Evolutionary conservation across 2,329 filamentous ascomycete genomes (phyloP), one percentile per base, ranked within the genome.

Genomic region (Apiospora phragmitis): DNA sequence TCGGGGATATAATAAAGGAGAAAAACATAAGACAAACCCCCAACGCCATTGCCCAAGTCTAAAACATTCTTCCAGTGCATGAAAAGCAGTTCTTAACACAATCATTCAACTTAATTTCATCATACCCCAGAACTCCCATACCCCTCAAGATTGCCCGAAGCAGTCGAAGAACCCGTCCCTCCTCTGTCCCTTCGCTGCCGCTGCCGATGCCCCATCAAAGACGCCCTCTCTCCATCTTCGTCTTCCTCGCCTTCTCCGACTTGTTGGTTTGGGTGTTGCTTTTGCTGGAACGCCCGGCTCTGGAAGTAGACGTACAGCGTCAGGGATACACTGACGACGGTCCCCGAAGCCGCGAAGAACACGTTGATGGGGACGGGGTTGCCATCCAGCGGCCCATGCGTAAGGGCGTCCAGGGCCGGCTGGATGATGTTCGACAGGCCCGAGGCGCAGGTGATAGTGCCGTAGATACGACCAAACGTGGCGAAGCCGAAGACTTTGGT

Each of bases 401-500:
- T 93, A 26, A 92, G 80, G 0, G 89, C 86, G 76, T 94, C 92
- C 51, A 95, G 83, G 0, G 87, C 92, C 0, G 90, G 89, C 79
- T 94, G 92, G 0, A 87, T 83, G 77, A 94, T 91, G 78, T 93
- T 94, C 71, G 92, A 86, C 0, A 94, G 75, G 2, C 93, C 93
- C 0, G 92, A 92, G 7, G 92, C 79, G 77, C 91, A 94, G 69
- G 93, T 93, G 70, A 94, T 88, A 3, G 92, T 86, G 18, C 93
- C 93, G 78, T 94, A 94, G 16, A 95, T 91, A 71, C 93, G 93
- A 14, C 92, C 92, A 73, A 94, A 94, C 0, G 92, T 94, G 24
- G 89, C 86, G 77, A 94, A 94, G 3, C 92, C 93, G 74, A 94
- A 94, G 3, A 94, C 91, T 78, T 94, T 94, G 24, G 92, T 92